Evolutionary conservation across 2,329 filamentous ascomycete species (phyloP), one percentile per base, ranked within the genome.

Genomic region (Cadophora luteo-olivacea): DNA sequence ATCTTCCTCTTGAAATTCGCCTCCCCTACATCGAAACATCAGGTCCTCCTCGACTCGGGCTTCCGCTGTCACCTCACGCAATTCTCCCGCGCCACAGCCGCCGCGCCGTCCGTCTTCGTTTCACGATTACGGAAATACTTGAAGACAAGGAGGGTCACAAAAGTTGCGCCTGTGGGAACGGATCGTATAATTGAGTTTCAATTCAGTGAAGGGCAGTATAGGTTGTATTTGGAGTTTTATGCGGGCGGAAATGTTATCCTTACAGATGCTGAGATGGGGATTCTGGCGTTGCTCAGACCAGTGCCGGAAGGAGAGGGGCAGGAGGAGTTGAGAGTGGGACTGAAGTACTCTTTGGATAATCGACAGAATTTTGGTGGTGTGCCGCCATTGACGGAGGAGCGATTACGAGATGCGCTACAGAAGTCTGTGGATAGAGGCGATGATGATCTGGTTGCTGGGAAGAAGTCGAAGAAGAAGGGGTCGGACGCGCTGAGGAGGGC

Each of bases 1-100:
- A 97, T 98, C 77, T 93, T 98, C 77, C 89, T 98, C 32, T 87
- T 99, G 80, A 98, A 97, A 79, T 96, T 99, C 78, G 90, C 94
- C 66, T 97, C 96, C 79, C 93, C 95, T 54, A 91, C 95, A 77
- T 87, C 91, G 73, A 94, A 94, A 80, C 91, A 96, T 78, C 95
- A 98, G 79, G 85, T 99, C 33, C 85, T 99, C 63, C 89, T 99
- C 75, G 96, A 99, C 79, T 96, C 93, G 1, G 96, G 96, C 36
- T 99, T 99, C 80, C 93, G 96, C 78, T 97, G 93, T 80, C 96
- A 99, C 79, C 85, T 98, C 68, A 98, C 96, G 38, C 89, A 91
- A 75, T 99, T 97, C 82, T 89, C 92, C 33, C 92, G 96, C 72
- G 91, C 94, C 0, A 95, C 95, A 0, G 93, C 94, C 4, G 87